These are phyloP conservation scores for Sistotremastrum niveocremeum DNA, from an alignment of 768 basidiomycete species.

Conservation along the genomic window DNA sequence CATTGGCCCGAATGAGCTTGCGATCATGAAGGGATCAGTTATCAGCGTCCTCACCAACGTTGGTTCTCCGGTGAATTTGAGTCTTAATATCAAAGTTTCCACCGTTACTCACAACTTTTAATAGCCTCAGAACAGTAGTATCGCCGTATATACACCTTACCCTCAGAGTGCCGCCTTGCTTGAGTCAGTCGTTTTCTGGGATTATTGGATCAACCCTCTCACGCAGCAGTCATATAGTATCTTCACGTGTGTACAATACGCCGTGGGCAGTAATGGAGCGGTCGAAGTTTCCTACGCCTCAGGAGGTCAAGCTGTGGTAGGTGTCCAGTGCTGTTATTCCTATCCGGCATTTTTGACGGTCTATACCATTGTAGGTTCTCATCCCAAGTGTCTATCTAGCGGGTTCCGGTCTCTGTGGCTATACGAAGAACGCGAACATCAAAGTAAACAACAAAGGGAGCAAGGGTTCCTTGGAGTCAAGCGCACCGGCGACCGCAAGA, in stretches of 20 bases:
- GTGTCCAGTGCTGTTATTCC: not conserved
- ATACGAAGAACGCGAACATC: conserved; percentile 5
- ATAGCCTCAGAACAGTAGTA: conserved; percentile 43
- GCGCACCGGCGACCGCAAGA: too few species aligned
- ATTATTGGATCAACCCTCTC: not conserved
- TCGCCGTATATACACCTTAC: conserved; percentile 47
- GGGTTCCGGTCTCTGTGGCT: conserved; percentile 26
- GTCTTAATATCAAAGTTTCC: conserved; percentile 8
- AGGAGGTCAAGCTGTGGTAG: conserved; percentile 46
- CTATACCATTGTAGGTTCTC: conserved; percentile 16
- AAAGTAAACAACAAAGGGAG: too few species aligned
- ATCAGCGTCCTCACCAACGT: conserved; percentile 56
- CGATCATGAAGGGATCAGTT: conserved; percentile 49
- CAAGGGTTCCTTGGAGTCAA: too few species aligned
- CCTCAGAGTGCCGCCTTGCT: conserved; percentile 32
- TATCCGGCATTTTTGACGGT: not conserved
- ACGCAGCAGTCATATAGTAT: conserved; percentile 26
- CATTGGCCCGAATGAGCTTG: conserved; percentile 36
- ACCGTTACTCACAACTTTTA: conserved; percentile 2
- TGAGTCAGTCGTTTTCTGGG: conserved; percentile 31
- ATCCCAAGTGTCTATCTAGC: conserved; percentile 25
- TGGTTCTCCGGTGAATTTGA: conserved; percentile 44
- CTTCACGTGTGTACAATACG: conserved; percentile 52
- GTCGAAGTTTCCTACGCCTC: conserved; percentile 47
- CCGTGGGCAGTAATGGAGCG: conserved; percentile 50